phyloP scores from a whole-genome alignment of 2,329 filamentous ascomycete species.

The Zasmidium angulare region DNA sequence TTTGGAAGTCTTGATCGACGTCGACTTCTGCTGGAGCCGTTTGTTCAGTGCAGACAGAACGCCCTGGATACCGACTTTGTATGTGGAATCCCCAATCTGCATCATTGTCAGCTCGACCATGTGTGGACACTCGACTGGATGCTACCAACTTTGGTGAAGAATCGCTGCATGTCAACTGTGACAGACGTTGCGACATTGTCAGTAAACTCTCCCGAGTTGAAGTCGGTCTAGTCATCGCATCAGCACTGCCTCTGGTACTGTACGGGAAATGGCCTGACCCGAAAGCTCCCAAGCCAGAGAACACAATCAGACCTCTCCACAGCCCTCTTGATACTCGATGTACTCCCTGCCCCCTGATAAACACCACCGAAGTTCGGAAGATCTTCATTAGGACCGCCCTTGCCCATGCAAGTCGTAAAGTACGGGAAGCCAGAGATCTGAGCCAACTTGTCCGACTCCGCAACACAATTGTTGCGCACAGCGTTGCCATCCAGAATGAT shows the following conservation, averaged over 20 bases:
- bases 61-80: background rate
- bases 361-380: conserved; percentile 77
- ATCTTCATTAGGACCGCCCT: conserved; percentile 76
- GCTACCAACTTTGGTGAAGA: conserved; percentile 58
- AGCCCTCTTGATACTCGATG: conserved; percentile 56
- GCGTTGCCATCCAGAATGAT: conserved; percentile 28
- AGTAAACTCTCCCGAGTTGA: conserved; percentile 35
- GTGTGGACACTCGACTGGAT: too few relatives aligned
- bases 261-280: background rate
- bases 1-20: background rate
- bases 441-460: conserved; percentile 18
- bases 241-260: background rate
- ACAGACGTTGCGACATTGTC: conserved; percentile 22
- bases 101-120: too few relatives aligned
- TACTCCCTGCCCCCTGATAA: conserved; percentile 76
- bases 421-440: conserved; percentile 14
- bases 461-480: conserved; percentile 14
- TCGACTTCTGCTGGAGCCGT: background rate
- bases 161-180: conserved; percentile 50
- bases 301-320: conserved; percentile 25
- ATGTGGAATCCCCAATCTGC: background rate
- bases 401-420: conserved; percentile 89
- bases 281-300: conserved; percentile 20
- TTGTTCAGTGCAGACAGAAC: background rate
- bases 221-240: conserved; percentile 15